Base-by-base conservation (phyloP, 176 grass and related monocot genomes). In the Oryza australiensis region DNA sequence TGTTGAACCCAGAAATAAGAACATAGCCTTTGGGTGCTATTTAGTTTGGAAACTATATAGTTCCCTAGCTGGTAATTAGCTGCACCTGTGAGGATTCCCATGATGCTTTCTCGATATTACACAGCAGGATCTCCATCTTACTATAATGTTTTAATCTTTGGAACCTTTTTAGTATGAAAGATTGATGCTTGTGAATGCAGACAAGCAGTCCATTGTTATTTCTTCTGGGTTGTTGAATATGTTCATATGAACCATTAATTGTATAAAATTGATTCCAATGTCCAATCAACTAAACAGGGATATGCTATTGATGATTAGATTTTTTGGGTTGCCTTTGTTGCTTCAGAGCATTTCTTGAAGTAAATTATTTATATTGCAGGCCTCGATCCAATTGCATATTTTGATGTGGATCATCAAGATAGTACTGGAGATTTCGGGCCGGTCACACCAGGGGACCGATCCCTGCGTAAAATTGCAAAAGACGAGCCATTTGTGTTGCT, bases 331-430 rank as follows among this genome's bases (percentile, higher is more conserved):
- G 11, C 14, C 23, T 86, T 20, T 68, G 43, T 57, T 48, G 32
- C 37, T 62, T 69, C 5, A 41, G 68, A 86, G 7, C 18, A 15
- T 53, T 74, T 86, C 53, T 68, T 88, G 22, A 83, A 62, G 9
- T 37, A 32, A 7, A 2, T 12, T 22, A 69, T 85, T 66, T 59
- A 12, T 51, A 64, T 32, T 88, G 64, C 86, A 96, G 94, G 88
- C 66, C 68, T 90, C 5, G 38, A 90, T 79, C 94, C 90, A 73
- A 35, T 96, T 84, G 63, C 80, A n/a, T 45, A 89, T 66, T 24
- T 91, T 84, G 90, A 89, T 72, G 70, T 90, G 26, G 37, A 83
- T 41, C 83, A 89, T 26, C 72, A 87, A 72, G 81, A 79, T 16
- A 91, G 42, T 32, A 28, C 80, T 76, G 71, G 72, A 80, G 86